Base-by-base conservation (phyloP, 371 early-diverging fungal genomes). In the Mortierella sp. region DNA sequence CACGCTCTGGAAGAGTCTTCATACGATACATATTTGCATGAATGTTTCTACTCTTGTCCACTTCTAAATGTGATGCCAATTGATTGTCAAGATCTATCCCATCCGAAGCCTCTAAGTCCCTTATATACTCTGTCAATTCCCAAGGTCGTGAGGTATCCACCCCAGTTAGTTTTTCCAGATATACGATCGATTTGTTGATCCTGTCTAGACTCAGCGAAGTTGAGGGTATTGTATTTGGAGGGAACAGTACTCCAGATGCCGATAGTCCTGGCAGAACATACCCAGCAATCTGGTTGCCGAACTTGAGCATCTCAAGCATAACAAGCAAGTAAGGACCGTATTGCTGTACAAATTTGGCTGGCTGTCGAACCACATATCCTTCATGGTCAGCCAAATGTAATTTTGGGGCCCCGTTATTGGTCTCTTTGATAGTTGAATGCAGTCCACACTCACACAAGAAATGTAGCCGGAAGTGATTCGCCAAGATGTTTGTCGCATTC, bases 401-500 rank as follows among this genome's bases (percentile, higher is more conserved):
- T 17, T 47, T 10, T 29, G 62, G 32, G 7, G 32, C 9, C 19
- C 45, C 15, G 23, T 8, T 17, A 17, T 45, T 45, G 26, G 12
- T 45, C 5, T 17, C 9, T 31, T 45, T 10, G 19, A 2, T 5
- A 29, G 51, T 1, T 56, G 66, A 57, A 23, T 68, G 61, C 2
- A 7, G 5, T 3, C 68, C 61, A 54, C 68, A 68, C 19, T 68
- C 68, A 31, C 68, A 68, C 43, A 68, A 40, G 40, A 51, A 68
- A 34, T 28, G 54, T 9, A 68, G 54, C 4, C 55, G 68, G 32
- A 68, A 68, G 19, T 58, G 51, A 23, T 66, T 59, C n/a, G 28
- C 17, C 19, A 45, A 29, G 6, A 45, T 17, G 10, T 19, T 42
- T 2, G 47, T 23, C 5, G 42, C 43, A 23, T 65, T 47, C 55